Evolutionary conservation across 2,329 filamentous ascomycete species (phyloP), one percentile per base, ranked within the genome.

Genomic region (Arthrocladium fulminans): DNA sequence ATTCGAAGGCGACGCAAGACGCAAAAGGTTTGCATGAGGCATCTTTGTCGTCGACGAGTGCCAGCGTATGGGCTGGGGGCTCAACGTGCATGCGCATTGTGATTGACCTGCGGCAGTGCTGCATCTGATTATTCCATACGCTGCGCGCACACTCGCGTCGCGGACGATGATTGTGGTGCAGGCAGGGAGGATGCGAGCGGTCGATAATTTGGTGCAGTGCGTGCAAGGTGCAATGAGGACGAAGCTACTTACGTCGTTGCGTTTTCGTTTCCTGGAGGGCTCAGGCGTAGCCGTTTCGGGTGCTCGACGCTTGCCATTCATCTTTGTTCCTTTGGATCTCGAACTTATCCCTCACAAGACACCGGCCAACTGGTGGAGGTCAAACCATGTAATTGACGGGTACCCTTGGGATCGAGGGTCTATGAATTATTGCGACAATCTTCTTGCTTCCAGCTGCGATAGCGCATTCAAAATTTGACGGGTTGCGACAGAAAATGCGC

Each of bases 251-350:
- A 57, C 55, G 52, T 56, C 55, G 52, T 54, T 57, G 41, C 55
- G 55, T 51, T 57, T 57, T 50, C 55, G 74, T 71, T 81, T 81
- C 53, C 73, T 66, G 13, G 44, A 22, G 25, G 44, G 44, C 60
- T 73, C 71, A 61, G 74, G 75, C 57, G 71, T 69, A 54, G 74
- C 74, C 57, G 64, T 61, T 47, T 77, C 75, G 47, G 73, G 68
- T 37, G 71, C 70, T 66, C 79, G 80, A 64, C 78, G 74, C 70
- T 81, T 82, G 49, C 37, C 38, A 41, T 41, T 42, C 45, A 48
- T 48, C 29, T 22, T 43, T 20, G 43, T 20, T 30, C 8, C 22
- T 39, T 30, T 22, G 9, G 37, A 15, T 45, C 24, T 37, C 32
- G 23, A 46, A 38, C 32, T 35, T 7, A 35, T 35, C n/a, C 32